Evolutionary conservation across 306 rosid genomes (phyloP).

Genomic region (Glycine soja): DNA sequence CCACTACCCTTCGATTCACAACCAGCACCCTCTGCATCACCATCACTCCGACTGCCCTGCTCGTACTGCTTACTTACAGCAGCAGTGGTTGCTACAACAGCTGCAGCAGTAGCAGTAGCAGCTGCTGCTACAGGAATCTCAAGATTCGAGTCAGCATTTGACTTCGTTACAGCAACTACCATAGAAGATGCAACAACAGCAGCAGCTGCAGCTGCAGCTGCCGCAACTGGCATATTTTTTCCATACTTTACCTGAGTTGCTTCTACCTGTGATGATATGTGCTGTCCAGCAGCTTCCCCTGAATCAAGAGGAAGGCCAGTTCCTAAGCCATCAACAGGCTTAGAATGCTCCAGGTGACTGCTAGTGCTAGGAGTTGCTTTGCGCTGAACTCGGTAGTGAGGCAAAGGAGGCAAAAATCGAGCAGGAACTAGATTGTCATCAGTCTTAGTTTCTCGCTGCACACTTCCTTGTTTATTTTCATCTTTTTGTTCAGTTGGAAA

Average conservation of each 20-base stretch:
- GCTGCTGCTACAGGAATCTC: constrained; percentile 98
- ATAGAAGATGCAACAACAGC: constrained; percentile 97
- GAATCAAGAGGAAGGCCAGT: constrained; percentile 57
- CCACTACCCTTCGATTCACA: constrained; percentile 26
- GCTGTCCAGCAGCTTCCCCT: constrained; percentile 60
- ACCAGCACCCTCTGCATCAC: constrained; percentile 66
- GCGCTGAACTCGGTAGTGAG: constrained; percentile 57
- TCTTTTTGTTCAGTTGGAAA: constrained; percentile 56
- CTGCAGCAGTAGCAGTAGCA: constrained; percentile 75
- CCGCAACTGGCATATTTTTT: constrained; percentile 91
- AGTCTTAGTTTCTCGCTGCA: constrained; percentile 46
- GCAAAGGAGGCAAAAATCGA: constrained; percentile 79
- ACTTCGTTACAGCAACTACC: constrained; percentile 88
- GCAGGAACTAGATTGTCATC: constrained; percentile 52
- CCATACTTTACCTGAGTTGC: constrained; percentile 65
- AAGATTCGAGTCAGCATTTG: constrained; percentile 68
- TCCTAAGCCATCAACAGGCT: constrained; percentile 72
- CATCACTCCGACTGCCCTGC: constrained; percentile 72
- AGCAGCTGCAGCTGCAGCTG: constrained; percentile 95
- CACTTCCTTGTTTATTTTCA: constrained; percentile 52
- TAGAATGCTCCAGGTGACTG: constrained; percentile 59
- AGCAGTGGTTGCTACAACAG: constrained; percentile 96
- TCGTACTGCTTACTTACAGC: constrained; percentile 90
- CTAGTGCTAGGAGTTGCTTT: constrained; percentile 64
- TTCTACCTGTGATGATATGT: constrained; percentile 57